Evolutionary conservation across 495 filamentous ascomycete species (phyloP), one percentile per base, ranked within the genome.

Genomic region (Trichodelitschia bisporula): DNA sequence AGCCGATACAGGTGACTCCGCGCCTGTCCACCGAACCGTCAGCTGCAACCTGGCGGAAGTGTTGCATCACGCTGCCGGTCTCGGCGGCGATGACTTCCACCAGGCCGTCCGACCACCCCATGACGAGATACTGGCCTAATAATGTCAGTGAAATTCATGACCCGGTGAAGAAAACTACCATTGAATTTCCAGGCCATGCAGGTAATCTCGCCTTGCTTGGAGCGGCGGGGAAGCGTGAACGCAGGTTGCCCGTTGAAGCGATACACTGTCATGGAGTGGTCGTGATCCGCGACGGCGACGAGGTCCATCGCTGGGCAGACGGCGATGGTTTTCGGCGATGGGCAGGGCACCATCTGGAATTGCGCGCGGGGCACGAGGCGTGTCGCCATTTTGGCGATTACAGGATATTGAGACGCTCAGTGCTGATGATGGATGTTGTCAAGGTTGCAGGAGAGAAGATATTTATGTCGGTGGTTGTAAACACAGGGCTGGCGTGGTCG

Each of bases 291-390:
- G 19, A 78, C 53, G 9, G 70, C 71, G 24, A 78, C 53, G 31
- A 92, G 59, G 50, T 86, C 77, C 64, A 84, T 77, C 15, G 66
- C 66, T 6, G 80, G 79, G 52, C 77, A 84, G 49, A 74, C 78
- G 11, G 72, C 56, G 18, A 82, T 43, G 30, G 67, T 58, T 32
- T n/a, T n/a, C n/a, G n/a, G n/a, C n/a, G n/a, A n/a, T n/a, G n/a
- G n/a, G n/a, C n/a, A n/a, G n/a, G n/a, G n/a, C n/a, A n/a, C n/a
- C n/a, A n/a, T n/a, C n/a, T n/a, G n/a, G n/a, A n/a, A n/a, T n/a
- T n/a, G n/a, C n/a, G n/a, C n/a, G n/a, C n/a, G n/a, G n/a, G n/a
- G n/a, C n/a, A n/a, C n/a, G n/a, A n/a, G n/a, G n/a, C n/a, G n/a
- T n/a, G n/a, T n/a, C n/a, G n/a, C n/a, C n/a, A n/a, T n/a, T n/a